These are phyloP conservation scores for Galeopsis tetrahit DNA, from an alignment of 257 asterid species.

Conservation along the genomic window DNA sequence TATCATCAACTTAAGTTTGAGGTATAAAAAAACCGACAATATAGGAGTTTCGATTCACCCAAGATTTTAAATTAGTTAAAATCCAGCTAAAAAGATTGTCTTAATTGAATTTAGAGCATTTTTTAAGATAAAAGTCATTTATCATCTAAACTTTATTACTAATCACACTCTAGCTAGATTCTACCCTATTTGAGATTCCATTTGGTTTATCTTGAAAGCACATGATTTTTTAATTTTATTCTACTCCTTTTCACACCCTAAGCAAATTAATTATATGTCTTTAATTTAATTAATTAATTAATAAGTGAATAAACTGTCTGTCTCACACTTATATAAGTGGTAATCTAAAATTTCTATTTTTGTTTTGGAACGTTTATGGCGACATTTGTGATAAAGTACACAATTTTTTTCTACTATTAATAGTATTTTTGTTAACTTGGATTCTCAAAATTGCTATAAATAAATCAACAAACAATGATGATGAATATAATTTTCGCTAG, in stretches of 20 bases:
- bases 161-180: background rate
- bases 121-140: background rate
- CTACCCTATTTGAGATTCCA: background rate
- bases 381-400: background rate
- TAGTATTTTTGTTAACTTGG: background rate
- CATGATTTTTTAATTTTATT: background rate
- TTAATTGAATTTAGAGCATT: background rate
- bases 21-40: background rate
- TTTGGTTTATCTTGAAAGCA: background rate
- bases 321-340: background rate
- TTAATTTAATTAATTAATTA: background rate
- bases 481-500: background rate
- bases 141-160: background rate
- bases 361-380: background rate
- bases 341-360: background rate
- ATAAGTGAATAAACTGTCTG: background rate
- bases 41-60: background rate
- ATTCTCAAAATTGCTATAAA: too few species aligned
- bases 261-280: background rate
- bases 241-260: background rate
- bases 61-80: background rate
- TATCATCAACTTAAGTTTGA: too few species aligned
- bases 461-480: background rate
- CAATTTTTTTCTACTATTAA: background rate
- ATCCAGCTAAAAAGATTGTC: background rate